Conservation (phyloP, 2,329 filamentous ascomycete genomes). For the Trichoderma sp. region DNA sequence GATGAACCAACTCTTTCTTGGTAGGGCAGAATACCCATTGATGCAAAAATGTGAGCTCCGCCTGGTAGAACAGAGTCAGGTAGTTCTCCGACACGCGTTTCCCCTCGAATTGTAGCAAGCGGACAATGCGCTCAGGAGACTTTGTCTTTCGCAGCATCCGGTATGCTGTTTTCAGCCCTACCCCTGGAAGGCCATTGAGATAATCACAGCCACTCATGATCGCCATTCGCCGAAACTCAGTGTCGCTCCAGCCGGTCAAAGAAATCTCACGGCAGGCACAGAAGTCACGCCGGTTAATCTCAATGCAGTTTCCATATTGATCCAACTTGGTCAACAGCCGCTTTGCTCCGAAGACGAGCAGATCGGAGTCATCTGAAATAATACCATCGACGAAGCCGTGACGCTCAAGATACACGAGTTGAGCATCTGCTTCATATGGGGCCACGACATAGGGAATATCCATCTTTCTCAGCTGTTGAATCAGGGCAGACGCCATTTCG, state of each 20-base stretch:
- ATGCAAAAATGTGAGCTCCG: slow-evolving; percentile 89
- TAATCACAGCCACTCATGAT: slow-evolving; percentile 98
- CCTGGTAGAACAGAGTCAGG: slow-evolving; percentile 76
- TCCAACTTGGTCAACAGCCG: slow-evolving; percentile 91
- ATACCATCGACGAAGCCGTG: slow-evolving; percentile 84
- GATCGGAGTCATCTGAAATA: slow-evolving; percentile 92
- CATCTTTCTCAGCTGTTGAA: slow-evolving; percentile 84
- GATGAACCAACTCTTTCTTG: slow-evolving; percentile 68
- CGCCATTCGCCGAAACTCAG: slow-evolving; percentile 90
- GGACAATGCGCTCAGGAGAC: slow-evolving; percentile 77
- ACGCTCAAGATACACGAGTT: slow-evolving; percentile 89
- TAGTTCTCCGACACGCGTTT: slow-evolving; percentile 84
- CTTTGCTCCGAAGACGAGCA: slow-evolving; percentile 92
- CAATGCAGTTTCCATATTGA: slow-evolving; percentile 88
- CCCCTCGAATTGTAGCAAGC: slow-evolving; percentile 84
- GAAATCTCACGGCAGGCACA: slow-evolving; percentile 85
- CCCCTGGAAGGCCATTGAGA: slow-evolving; percentile 76
- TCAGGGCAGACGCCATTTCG: slow-evolving; percentile 88
- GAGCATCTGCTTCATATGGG: slow-evolving; percentile 96
- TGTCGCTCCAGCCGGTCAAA: slow-evolving; percentile 87
- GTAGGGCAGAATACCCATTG: slow-evolving; percentile 91
- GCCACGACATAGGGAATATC: slow-evolving; percentile 87
- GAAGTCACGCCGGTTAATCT: slow-evolving; percentile 88
- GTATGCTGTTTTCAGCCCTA: slow-evolving; percentile 93
- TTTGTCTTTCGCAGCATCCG: slow-evolving; percentile 88